Evolutionary conservation across 1,284 basidiomycete genomes (phyloP).

Genomic region (Xerocomus amazonicus): DNA sequence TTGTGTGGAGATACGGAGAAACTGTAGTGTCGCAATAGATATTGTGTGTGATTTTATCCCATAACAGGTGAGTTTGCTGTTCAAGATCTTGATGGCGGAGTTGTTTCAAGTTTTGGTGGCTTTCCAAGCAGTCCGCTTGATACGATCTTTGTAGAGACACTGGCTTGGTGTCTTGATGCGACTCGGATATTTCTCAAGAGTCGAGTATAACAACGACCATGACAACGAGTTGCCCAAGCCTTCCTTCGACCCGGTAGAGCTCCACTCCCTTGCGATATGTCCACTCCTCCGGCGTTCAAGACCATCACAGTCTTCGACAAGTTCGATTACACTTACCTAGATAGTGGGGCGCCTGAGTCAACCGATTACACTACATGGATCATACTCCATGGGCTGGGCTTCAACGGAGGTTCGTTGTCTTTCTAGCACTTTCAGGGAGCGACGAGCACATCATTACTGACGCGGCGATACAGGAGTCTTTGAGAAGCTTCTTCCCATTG

Average conservation of each 20-base stretch:
- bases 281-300: neutral
- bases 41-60: too few relatives aligned
- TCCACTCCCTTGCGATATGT: neutral
- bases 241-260: neutral
- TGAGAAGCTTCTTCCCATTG: slow-evolving; percentile 25
- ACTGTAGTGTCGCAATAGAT: too few relatives aligned
- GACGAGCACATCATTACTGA: neutral
- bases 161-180: neutral
- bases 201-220: neutral
- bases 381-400: slow-evolving; percentile 19
- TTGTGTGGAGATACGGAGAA: too few relatives aligned
- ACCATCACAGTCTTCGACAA: slow-evolving; percentile 15
- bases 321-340: slow-evolving; percentile 17
- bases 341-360: slow-evolving; percentile 19
- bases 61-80: too few relatives aligned
- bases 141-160: neutral
- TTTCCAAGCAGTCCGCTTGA: too few relatives aligned
- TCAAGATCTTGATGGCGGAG: too few relatives aligned
- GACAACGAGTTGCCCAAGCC: neutral
- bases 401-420: slow-evolving; percentile 19
- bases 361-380: slow-evolving; percentile 22
- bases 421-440: neutral
- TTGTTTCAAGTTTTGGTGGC: too few relatives aligned
- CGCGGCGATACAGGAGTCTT: slow-evolving; percentile 7
- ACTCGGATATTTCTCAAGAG: neutral